A percentile compares a stretch with the other conserved stretches of the same genome.
These are phyloP conservation scores for Diplocarpon rosae DNA, from an alignment of 2,329 filamentous ascomycete genomes.

Conservation along the genomic window DNA sequence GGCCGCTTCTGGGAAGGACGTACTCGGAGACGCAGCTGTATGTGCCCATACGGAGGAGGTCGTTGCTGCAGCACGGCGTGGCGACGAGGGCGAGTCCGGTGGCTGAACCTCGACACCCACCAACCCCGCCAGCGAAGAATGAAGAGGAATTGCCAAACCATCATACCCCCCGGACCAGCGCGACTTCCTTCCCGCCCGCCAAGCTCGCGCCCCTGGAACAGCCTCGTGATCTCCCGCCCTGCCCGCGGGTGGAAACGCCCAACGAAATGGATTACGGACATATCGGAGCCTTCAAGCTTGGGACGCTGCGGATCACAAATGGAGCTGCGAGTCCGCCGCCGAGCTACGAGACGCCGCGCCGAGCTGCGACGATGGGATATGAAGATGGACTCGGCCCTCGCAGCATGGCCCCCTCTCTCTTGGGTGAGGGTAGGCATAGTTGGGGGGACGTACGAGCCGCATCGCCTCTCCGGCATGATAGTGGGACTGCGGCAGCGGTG, in stretches of 20 bases:
- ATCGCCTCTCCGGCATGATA: no score
- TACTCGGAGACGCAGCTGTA: constrained; percentile 20
- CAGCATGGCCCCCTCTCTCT: no score
- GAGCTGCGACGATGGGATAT: constrained; percentile 11
- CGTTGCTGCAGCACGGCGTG: constrained; percentile 25
- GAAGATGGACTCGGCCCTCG: constrained; percentile 7
- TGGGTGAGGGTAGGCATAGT: no score
- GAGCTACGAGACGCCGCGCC: constrained; percentile 26
- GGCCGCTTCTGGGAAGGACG: constrained; percentile 6
- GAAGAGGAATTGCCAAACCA: no score
- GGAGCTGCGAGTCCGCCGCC: constrained; percentile 40
- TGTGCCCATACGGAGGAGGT: constrained; percentile 23
- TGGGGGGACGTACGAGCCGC: no score
- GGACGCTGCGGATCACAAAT: constrained; percentile 51
- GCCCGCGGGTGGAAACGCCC: constrained; percentile 32
- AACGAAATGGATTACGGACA: constrained; percentile 47
- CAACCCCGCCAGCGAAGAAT: constrained; percentile 10
- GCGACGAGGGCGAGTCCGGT: constrained; percentile 22
- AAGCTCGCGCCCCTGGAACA: constrained; percentile 7
- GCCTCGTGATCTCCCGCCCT: constrained; percentile 6
- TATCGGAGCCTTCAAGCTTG: constrained; percentile 50
- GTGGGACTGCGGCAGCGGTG: no score
- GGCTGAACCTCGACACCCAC: constrained; percentile 11
- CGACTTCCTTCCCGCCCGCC: constrained; percentile 10
- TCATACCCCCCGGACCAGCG: background rate